Evolutionary conservation across 2,329 filamentous ascomycete species (phyloP).

Genomic region (Sphaerulina vaccinii): DNA sequence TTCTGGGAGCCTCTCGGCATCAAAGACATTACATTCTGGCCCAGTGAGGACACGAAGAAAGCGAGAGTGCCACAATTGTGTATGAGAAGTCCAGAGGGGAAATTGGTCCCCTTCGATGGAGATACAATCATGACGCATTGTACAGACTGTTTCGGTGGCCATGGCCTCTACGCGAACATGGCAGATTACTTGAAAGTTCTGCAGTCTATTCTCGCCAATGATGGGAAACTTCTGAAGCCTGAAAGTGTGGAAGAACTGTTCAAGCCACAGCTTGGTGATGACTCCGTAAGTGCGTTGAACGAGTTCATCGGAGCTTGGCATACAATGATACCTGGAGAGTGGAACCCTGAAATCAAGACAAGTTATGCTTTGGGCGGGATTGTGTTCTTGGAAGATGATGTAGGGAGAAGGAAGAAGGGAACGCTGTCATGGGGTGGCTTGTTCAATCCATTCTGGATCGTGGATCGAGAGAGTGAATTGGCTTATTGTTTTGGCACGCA

Average conservation of each 20-base stretch:
- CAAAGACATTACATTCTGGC: slow-evolving; percentile 35
- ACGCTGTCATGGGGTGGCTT: slow-evolving; percentile 49
- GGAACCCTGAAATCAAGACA: slow-evolving; percentile 29
- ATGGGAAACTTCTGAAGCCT: slow-evolving; percentile 48
- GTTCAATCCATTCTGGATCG: slow-evolving; percentile 49
- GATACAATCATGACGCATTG: slow-evolving; percentile 28
- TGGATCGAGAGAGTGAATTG: slow-evolving; percentile 43
- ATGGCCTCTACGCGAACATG: slow-evolving; percentile 36
- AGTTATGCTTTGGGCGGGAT: slow-evolving; percentile 47
- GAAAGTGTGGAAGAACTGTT: slow-evolving; percentile 50
- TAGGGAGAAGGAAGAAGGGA: slow-evolving; percentile 41
- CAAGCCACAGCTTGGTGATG: slow-evolving; percentile 44
- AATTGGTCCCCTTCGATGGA: slow-evolving; percentile 20
- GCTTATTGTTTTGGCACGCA: slow-evolving; percentile 47
- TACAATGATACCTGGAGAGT: slow-evolving; percentile 38
- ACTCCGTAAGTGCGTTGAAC: slow-evolving; percentile 29
- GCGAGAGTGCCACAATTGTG: slow-evolving; percentile 26
- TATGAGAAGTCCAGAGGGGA: slow-evolving; percentile 24
- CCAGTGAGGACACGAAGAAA: slow-evolving; percentile 19
- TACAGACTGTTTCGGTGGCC: slow-evolving; percentile 38
- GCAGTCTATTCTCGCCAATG: slow-evolving; percentile 49
- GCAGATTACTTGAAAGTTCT: slow-evolving; percentile 48
- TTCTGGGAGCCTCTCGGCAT: slow-evolving; percentile 50
- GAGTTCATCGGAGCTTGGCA: slow-evolving; percentile 34
- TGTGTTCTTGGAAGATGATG: slow-evolving; percentile 42